Evolutionary conservation across 129 eudicot species (phyloP), one percentile per base, ranked within the genome.

Genomic region (Flaveria sonorensis): DNA sequence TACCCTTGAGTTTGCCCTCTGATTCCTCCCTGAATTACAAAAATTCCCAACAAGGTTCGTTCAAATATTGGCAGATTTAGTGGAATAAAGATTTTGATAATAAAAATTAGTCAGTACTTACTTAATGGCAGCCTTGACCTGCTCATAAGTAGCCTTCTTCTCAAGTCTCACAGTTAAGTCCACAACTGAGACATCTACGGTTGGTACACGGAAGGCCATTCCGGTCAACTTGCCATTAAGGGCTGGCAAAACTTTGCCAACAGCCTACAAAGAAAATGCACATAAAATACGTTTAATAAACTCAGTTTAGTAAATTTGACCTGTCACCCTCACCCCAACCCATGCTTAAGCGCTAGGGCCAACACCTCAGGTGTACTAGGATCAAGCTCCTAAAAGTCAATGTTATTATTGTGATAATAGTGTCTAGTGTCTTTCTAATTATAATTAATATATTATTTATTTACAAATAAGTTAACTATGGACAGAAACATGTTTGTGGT

Each of bases 161-260:
- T 87, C 96, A 75, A 89, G 88, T 80, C 93, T 89, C 6, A 92
- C 96, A 3, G 96, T 89, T 10, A 92, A 93, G 79, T 92, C 97
- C 21, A 92, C 97, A 47, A 92, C 97, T 3, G 97, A 92, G 48
- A 92, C 97, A 87, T 92, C 96, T 0, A 87, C 92, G 0, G 96
- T 92, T 65, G 97, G 97, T 51, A 92, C 97, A 36, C 96, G 90
- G 96, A 92, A 87, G 11, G 96, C 55, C 92, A 92, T 92, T 48
- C 92, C 96, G 8, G 92, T 92, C 83, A 92, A 85, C 81, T 89
- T 92, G 5, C 93, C 97, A 11, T 92, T 92, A 30, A 92, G 89
- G 4, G 87, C 85, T 10, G 96, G 97, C 70, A 92, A 87, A 53
- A 92, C 97, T 65, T 92, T 92, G 28, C 96, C 97, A 42, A 92